Conservation (phyloP, 2,329 filamentous ascomycete genomes). For the Triangularia setosa region DNA sequence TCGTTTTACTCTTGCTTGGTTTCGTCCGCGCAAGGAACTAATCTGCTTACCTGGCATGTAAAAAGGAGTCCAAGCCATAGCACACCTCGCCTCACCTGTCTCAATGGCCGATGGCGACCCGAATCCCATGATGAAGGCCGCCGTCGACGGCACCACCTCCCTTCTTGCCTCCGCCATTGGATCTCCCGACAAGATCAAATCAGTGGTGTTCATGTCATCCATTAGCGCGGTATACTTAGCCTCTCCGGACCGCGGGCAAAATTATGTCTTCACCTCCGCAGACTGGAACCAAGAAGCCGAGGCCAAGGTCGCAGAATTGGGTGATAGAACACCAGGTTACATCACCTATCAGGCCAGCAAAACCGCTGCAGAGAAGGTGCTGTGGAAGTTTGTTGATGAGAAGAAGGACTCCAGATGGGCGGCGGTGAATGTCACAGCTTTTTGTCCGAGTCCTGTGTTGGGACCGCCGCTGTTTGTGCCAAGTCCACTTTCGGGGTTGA, state of each 20-base stretch:
- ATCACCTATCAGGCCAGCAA: constrained; percentile 20
- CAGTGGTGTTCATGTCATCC: constrained; percentile 18
- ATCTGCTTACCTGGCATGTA: neutral
- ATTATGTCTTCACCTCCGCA: constrained; percentile 16
- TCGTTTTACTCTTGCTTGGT: too few species aligned
- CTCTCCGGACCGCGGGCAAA: neutral
- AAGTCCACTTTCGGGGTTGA: constrained; percentile 13
- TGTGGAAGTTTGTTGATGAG: constrained; percentile 13
- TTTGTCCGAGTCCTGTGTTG: constrained; percentile 11
- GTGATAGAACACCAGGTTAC: constrained; percentile 10
- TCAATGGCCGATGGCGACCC: constrained; percentile 16
- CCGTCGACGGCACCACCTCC: constrained; percentile 19
- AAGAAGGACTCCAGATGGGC: constrained; percentile 1
- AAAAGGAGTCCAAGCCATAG: constrained; percentile 16
- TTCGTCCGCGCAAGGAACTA: neutral
- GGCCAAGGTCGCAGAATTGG: constrained; percentile 7
- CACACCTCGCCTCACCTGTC: constrained; percentile 20
- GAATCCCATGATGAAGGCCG: constrained; percentile 17
- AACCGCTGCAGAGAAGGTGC: constrained; percentile 15
- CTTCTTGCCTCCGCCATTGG: constrained; percentile 12
- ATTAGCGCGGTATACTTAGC: constrained; percentile 20
- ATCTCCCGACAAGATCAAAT: neutral
- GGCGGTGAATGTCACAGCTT: constrained; percentile 15
- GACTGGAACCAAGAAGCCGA: constrained; percentile 22
- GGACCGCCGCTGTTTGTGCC: constrained; percentile 21